Evolutionary conservation across 257 asterid species (phyloP).

Genomic region (Dorcoceras hygrometricum): DNA sequence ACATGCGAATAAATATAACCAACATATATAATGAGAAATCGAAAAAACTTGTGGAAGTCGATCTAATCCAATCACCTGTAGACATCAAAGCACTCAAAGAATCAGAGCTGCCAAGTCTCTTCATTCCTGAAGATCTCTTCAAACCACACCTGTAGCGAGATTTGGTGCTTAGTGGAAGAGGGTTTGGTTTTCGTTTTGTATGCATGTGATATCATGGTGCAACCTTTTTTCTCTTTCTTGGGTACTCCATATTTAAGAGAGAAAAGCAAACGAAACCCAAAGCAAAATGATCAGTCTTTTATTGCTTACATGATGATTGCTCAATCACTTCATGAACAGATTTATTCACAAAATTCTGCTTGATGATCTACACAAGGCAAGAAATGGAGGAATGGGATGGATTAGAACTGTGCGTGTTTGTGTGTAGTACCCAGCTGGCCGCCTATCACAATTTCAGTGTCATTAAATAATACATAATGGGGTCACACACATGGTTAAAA

Average conservation of each 20-base stretch:
- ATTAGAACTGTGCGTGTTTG: too few species aligned
- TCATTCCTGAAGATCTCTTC: constrained; percentile 4
- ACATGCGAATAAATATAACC: too few species aligned
- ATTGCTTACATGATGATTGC: constrained; percentile 5
- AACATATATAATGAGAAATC: too few species aligned
- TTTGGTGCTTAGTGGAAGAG: neutral
- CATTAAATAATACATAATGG: constrained; percentile 20
- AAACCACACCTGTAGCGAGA: neutral
- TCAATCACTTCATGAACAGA: constrained; percentile 14
- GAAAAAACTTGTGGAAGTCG: too few species aligned
- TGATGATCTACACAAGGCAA: neutral
- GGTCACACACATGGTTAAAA: constrained; percentile 14
- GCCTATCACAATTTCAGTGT: constrained; percentile 11
- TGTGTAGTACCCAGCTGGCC: constrained; percentile 10
- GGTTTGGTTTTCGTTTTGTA: neutral
- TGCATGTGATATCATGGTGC: constrained; percentile 5
- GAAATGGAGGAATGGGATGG: neutral
- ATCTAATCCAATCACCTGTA: constrained; percentile 64
- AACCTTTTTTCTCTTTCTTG: constrained; percentile 15
- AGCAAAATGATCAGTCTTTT: neutral
- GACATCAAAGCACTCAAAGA: constrained; percentile 26
- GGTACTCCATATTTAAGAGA: neutral
- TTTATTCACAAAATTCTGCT: too few species aligned
- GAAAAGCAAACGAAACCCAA: neutral
- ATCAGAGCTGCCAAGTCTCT: constrained; percentile 15